phyloP scores from a whole-genome alignment of 257 asterid genomes.

The Plantago ovata region DNA sequence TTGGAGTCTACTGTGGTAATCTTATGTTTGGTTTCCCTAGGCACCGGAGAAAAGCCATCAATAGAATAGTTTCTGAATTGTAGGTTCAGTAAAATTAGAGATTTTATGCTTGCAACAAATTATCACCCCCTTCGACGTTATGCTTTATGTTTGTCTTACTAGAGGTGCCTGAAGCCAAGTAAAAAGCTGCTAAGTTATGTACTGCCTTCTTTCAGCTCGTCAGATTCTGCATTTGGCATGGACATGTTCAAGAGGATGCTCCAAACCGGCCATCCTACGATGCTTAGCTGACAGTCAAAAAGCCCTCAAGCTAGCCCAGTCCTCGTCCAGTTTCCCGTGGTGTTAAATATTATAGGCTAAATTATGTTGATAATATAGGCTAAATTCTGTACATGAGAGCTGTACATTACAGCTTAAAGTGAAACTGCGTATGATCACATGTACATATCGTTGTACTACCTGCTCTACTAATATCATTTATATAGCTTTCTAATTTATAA shows the following conservation, averaged over 20 bases:
- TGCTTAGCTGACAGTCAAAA: conserved; percentile 70
- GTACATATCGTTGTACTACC: conserved; percentile 24
- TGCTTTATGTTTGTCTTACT: conserved; percentile 24
- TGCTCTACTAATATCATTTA: neutral
- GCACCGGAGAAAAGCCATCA: neutral
- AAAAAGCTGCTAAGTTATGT: conserved; percentile 50
- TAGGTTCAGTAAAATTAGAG: conserved; percentile 2
- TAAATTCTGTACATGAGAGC: conserved; percentile 20
- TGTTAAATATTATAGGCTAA: conserved; percentile 23
- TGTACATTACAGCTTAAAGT: conserved; percentile 16
- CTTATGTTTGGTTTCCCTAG: neutral
- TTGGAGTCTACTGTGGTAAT: neutral
- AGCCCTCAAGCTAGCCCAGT: conserved; percentile 21
- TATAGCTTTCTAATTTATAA: neutral
- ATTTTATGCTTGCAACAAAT: conserved; percentile 14
- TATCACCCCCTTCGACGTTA: conserved; percentile 29
- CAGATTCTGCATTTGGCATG: conserved; percentile 98
- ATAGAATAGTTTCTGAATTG: neutral
- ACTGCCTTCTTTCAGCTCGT: conserved; percentile 74
- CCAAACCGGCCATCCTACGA: conserved; percentile 86
- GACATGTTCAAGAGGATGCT: conserved; percentile 97
- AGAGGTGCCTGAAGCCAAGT: conserved; percentile 37
- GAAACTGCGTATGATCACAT: conserved; percentile 19
- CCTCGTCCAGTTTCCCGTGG: conserved; percentile 14
- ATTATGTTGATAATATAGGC: conserved; percentile 33